Base-by-base conservation (phyloP, 2,329 filamentous ascomycete species). In the Pyricularia sp. region DNA sequence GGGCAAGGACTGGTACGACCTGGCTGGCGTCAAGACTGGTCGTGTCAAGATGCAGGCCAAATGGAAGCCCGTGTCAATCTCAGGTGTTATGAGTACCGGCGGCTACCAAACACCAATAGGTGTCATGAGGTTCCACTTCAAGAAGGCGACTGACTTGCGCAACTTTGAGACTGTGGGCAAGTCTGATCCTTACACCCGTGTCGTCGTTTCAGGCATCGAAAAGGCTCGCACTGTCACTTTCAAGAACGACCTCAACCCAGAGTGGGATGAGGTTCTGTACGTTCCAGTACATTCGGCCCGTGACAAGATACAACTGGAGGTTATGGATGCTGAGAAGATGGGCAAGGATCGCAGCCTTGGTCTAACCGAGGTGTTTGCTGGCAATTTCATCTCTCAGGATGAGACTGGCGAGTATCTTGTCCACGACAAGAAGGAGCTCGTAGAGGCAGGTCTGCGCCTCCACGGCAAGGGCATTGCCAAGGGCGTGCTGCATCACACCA, bases 151-250 rank as follows among this genome's bases (percentile, higher is more conserved):
- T 62, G 86, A 93, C 70, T 83, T 99, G 59, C 90, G 92, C 66
- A 99, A 99, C 74, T 83, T 97, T 64, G 94, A 99, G 76, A 91
- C 91, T 2, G 85, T 99, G 75, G 94, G 94, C 76, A 97, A 97
- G 77, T 97, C 94, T 0, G 96, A 99, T 75, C 91, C 94, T 0
- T 99, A 99, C 71, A 90, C 88, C 26, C 88, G 93, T 57, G 89
- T 97, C 1, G 77, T 97, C 64, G 82, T 97, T 8, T 96, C 93
- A 62, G 93, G 94, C 60, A 87, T 97, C 65, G 89, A 94, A 73
- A 96, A 93, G 75, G 92, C 85, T 10, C 87, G 93, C 66, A 97
- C 94, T 2, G 94, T 99, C 63, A 97, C 93, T 0, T 96, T 94
- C 80, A 88, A 91, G 73, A 99, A 96, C 77, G 96, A 97, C 67